Conservation (phyloP, 2,329 filamentous ascomycete species). For the Biscogniauxia marginata region DNA sequence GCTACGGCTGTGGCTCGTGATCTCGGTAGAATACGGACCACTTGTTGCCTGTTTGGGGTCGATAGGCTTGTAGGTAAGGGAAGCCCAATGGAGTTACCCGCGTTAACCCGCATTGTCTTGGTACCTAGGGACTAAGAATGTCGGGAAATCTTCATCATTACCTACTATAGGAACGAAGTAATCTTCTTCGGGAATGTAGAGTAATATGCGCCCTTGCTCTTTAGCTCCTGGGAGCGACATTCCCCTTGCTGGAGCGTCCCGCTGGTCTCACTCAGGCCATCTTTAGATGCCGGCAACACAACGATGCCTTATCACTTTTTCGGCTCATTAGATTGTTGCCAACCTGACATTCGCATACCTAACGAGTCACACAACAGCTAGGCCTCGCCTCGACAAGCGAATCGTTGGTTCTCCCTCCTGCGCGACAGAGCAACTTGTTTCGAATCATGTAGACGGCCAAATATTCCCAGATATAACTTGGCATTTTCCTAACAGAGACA, state of each 20-base stretch:
- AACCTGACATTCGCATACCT: conserved; percentile 16
- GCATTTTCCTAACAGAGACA: neutral
- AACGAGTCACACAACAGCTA: conserved; percentile 22
- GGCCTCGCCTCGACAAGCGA: conserved; percentile 23
- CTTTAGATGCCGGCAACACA: neutral
- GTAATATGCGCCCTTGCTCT: neutral
- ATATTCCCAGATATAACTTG: neutral
- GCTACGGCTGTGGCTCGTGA: neutral
- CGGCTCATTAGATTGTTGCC: conserved; percentile 5
- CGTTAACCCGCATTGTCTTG: neutral
- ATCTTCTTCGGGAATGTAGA: conserved; percentile 6
- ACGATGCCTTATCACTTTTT: neutral
- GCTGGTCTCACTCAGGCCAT: neutral
- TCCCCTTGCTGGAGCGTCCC: neutral
- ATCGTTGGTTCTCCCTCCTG: conserved; percentile 17
- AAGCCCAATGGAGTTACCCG: conserved; percentile 8
- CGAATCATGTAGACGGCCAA: conserved; percentile 5
- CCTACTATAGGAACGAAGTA: conserved; percentile 16
- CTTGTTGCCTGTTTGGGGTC: neutral
- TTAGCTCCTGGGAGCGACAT: neutral
- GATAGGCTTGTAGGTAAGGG: conserved; percentile 5
- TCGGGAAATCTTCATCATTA: conserved; percentile 17
- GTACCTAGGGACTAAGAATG: conserved; percentile 18
- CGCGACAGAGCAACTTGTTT: conserved; percentile 10
- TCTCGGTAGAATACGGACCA: neutral